Conservation (phyloP, 306 rosid species). For the Cercis canadensis region DNA sequence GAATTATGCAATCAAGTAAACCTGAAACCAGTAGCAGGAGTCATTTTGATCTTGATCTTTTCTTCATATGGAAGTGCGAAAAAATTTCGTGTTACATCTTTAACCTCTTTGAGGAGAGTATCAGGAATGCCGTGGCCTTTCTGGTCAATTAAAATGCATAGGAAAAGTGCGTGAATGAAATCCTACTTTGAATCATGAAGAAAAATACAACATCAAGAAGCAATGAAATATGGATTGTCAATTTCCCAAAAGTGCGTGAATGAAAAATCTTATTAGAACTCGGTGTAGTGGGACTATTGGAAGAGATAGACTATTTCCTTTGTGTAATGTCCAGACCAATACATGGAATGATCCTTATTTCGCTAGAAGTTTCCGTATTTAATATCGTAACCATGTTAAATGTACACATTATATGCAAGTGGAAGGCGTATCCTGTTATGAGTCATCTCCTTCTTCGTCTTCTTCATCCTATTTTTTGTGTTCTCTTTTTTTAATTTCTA, state of each 20-base stretch:
- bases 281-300: too few relatives aligned
- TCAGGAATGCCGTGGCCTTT: constrained; percentile 83
- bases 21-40: constrained; percentile 76
- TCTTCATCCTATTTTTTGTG: too few relatives aligned
- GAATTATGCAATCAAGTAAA: constrained; percentile 39
- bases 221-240: constrained; percentile 12
- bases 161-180: constrained; percentile 15
- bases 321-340: too few relatives aligned
- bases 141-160: constrained; percentile 47
- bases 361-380: too few relatives aligned
- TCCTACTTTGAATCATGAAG: not conserved
- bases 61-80: constrained; percentile 83
- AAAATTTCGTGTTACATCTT: constrained; percentile 58
- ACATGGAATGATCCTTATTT: too few relatives aligned
- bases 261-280: too few relatives aligned
- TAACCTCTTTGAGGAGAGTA: constrained; percentile 65
- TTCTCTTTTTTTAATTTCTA: too few relatives aligned
- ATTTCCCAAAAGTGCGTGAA: not conserved
- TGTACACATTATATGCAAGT: too few relatives aligned
- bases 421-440: too few relatives aligned
- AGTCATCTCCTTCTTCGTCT: too few relatives aligned
- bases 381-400: too few relatives aligned
- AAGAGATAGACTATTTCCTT: too few relatives aligned
- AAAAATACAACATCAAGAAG: not conserved
- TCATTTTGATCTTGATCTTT: constrained; percentile 74